Evolutionary conservation across 1,139 yeast species (phyloP).

Genomic region (Schwanniomyces etchellsii): DNA sequence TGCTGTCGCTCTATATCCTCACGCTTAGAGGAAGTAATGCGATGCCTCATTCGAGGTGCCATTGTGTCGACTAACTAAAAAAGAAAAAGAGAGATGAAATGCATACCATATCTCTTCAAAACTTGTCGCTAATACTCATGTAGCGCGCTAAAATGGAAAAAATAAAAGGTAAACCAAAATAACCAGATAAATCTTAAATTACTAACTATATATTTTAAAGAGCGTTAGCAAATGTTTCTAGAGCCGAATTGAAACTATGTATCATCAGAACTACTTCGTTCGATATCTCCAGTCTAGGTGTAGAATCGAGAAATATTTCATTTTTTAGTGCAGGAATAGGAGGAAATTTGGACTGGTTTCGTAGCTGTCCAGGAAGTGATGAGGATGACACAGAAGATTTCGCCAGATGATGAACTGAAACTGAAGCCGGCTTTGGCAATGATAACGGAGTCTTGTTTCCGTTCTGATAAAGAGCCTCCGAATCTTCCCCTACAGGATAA

Average conservation of each 20-base stretch:
- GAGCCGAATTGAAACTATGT: slow-evolving; percentile 32
- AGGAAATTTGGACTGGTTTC: slow-evolving; percentile 23
- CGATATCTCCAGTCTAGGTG: slow-evolving; percentile 30
- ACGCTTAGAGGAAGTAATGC: slow-evolving; percentile 42
- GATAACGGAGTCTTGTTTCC: too few species aligned
- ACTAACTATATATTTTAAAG: slow-evolving; percentile 9
- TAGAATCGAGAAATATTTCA: slow-evolving; percentile 34
- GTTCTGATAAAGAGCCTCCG: too few species aligned
- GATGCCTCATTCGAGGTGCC: slow-evolving; percentile 43
- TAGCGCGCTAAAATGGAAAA: too few species aligned
- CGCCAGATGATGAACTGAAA: too few species aligned
- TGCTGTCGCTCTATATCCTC: slow-evolving; percentile 46
- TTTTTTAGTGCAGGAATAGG: slow-evolving; percentile 31
- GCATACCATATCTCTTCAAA: background rate
- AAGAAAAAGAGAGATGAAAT: background rate
- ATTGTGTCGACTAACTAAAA: slow-evolving; percentile 11
- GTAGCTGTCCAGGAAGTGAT: too few species aligned
- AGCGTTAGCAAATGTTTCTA: slow-evolving; percentile 35
- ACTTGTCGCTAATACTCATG: background rate
- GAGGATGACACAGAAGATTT: too few species aligned
- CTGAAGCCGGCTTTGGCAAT: too few species aligned
- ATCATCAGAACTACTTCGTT: slow-evolving; percentile 37
- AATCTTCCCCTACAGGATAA: too few species aligned
- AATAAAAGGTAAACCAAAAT: too few species aligned
- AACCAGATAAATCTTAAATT: too few species aligned